A percentile compares a stretch with the other conserved stretches of the same genome.
Evolutionary conservation across 495 filamentous ascomycete species (phyloP).

Genomic region (Penicillium coffeae): DNA sequence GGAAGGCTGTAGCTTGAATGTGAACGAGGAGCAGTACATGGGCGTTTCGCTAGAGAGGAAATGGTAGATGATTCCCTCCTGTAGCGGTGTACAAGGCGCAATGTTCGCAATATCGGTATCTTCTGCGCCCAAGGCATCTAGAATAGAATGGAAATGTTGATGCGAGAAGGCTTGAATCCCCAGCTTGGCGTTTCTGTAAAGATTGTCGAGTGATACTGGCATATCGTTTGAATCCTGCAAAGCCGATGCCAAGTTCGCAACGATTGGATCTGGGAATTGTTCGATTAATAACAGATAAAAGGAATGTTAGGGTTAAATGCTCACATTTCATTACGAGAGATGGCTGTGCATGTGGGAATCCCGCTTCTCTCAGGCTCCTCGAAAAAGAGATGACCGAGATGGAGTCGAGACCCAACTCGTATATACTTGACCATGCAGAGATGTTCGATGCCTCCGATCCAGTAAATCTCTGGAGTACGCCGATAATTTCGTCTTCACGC

Average conservation of each 20-base stretch:
- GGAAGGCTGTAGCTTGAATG: conserved; percentile 43
- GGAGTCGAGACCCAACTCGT: conserved; percentile 79
- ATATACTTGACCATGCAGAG: conserved; percentile 59
- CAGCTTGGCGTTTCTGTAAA: conserved; percentile 46
- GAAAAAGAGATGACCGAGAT: conserved; percentile 70
- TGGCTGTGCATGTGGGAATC: conserved; percentile 54
- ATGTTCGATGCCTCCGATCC: conserved; percentile 41
- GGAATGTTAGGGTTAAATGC: neutral
- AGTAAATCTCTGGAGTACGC: conserved; percentile 49
- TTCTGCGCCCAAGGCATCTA: conserved; percentile 40
- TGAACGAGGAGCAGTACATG: conserved; percentile 70
- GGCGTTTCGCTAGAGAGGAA: conserved; percentile 50
- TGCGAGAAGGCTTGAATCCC: conserved; percentile 55
- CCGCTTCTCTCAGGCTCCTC: conserved; percentile 45
- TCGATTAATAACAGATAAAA: conserved; percentile 1
- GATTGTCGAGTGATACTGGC: conserved; percentile 17
- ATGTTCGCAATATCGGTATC: conserved; percentile 60
- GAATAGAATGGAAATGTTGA: conserved; percentile 45
- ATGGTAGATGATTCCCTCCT: conserved; percentile 74
- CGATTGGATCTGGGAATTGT: conserved; percentile 43
- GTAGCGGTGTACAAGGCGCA: conserved; percentile 71
- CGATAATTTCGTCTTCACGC: conserved; percentile 38
- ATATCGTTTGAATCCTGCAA: conserved; percentile 21
- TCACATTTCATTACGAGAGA: conserved; percentile 62
- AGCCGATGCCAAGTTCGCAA: conserved; percentile 45